phyloP scores from a whole-genome alignment of 805 yeast species.

The Suhomyces pyralidae region DNA sequence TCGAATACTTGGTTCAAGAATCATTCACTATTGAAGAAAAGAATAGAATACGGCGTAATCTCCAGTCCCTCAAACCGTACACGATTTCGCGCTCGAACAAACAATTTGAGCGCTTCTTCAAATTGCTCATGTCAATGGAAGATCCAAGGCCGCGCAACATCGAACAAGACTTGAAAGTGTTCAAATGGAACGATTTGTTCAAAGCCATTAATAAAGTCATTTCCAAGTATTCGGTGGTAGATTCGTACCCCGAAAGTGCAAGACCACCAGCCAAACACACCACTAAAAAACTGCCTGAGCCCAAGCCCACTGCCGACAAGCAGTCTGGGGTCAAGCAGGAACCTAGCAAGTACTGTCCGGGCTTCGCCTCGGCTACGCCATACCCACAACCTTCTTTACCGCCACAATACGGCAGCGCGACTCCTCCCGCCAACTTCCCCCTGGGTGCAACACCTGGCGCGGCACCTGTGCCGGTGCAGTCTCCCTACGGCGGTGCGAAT shows the following conservation, averaged over 20 bases:
- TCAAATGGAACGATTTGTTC: slow-evolving; percentile 53
- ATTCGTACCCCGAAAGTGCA: not conserved
- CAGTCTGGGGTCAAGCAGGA: not conserved
- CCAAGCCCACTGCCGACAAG: not conserved
- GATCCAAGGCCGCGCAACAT: slow-evolving; percentile 67
- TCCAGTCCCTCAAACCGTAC: slow-evolving; percentile 59
- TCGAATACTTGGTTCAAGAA: slow-evolving; percentile 56
- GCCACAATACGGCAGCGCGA: not conserved
- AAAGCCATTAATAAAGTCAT: slow-evolving; percentile 56
- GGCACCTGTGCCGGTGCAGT: not conserved
- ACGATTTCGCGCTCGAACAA: slow-evolving; percentile 52
- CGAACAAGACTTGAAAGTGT: slow-evolving; percentile 68
- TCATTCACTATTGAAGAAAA: slow-evolving; percentile 64
- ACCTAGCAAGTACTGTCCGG: not conserved
- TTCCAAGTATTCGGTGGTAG: slow-evolving; percentile 45
- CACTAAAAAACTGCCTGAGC: not conserved
- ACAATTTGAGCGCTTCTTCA: slow-evolving; percentile 22
- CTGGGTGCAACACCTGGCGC: not conserved
- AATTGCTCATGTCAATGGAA: slow-evolving; percentile 55
- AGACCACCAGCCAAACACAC: not conserved
- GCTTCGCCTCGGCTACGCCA: not conserved
- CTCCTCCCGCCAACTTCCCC: not conserved
- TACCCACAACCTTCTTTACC: not conserved
- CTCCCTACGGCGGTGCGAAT: not conserved
- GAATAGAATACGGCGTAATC: slow-evolving; percentile 63